Conservation (phyloP, 768 basidiomycete species). For the Rhizopogon rudus region DNA sequence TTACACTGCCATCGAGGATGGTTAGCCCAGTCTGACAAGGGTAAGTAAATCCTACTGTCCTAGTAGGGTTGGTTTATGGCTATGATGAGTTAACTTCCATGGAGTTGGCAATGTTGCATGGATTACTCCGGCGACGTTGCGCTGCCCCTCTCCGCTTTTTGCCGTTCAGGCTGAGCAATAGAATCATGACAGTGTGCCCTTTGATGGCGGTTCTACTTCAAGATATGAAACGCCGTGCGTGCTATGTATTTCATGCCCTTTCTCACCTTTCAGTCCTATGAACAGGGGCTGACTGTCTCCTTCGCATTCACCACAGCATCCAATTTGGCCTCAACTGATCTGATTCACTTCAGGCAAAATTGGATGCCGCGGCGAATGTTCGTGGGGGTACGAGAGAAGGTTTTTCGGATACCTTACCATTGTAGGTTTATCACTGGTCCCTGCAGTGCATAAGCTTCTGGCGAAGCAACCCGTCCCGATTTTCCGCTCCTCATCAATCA, state of each 20-base stretch:
- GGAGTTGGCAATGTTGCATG: neutral
- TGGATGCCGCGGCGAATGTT: no score
- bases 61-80: neutral
- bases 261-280: neutral
- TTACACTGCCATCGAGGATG: neutral
- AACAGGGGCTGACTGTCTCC: neutral
- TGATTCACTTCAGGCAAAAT: no score
- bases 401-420: no score
- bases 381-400: no score
- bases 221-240: neutral
- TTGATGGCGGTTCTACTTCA: neutral
- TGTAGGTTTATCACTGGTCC: no score
- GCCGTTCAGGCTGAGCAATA: neutral
- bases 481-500: neutral
- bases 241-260: neutral
- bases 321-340: no score
- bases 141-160: neutral
- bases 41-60: neutral
- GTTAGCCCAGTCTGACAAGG: neutral
- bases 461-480: neutral
- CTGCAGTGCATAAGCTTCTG: neutral
- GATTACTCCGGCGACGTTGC: neutral
- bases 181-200: neutral
- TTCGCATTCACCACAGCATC: no score
- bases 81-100: neutral